Evolutionary conservation across 306 rosid genomes (phyloP).

Genomic region (Pyrus betulifolia): DNA sequence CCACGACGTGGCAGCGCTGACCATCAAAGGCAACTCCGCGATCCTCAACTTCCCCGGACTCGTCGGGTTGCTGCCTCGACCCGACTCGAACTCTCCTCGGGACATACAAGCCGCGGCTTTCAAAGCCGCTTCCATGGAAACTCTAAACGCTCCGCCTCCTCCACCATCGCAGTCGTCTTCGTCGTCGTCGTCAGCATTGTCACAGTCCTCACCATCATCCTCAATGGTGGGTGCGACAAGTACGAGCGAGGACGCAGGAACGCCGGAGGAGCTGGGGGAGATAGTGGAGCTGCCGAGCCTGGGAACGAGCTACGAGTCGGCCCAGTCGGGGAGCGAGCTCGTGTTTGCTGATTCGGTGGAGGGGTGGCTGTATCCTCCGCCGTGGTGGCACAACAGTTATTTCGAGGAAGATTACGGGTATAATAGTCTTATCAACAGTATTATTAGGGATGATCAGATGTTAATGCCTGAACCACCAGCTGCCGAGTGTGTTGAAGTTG

Average conservation of each 20-base stretch:
- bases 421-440: background rate
- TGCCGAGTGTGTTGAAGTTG: background rate
- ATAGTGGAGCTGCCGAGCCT: slow-evolving; percentile 59
- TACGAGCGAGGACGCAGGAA: slow-evolving; percentile 8
- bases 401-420: slow-evolving; percentile 24
- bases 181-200: background rate
- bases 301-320: slow-evolving; percentile 40
- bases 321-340: slow-evolving; percentile 22
- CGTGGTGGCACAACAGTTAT: slow-evolving; percentile 14
- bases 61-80: slow-evolving; percentile 56
- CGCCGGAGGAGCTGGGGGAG: slow-evolving; percentile 71
- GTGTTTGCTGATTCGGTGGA: slow-evolving; percentile 28
- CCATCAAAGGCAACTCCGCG: slow-evolving; percentile 76
- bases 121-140: slow-evolving; percentile 73
- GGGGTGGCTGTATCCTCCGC: slow-evolving; percentile 29
- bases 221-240: background rate
- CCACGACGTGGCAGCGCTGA: slow-evolving; percentile 82
- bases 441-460: slow-evolving; percentile 23
- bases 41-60: slow-evolving; percentile 92
- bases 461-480: slow-evolving; percentile 9
- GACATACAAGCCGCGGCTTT: slow-evolving; percentile 89
- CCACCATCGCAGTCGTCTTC: slow-evolving; percentile 4
- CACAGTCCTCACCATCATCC: slow-evolving; percentile 9
- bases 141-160: background rate
- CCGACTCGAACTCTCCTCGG: slow-evolving; percentile 63